A percentile compares a stretch with the other conserved stretches of the same genome.
Evolutionary conservation across 768 basidiomycete species (phyloP).

Genomic region (Polyporus arcularius): DNA sequence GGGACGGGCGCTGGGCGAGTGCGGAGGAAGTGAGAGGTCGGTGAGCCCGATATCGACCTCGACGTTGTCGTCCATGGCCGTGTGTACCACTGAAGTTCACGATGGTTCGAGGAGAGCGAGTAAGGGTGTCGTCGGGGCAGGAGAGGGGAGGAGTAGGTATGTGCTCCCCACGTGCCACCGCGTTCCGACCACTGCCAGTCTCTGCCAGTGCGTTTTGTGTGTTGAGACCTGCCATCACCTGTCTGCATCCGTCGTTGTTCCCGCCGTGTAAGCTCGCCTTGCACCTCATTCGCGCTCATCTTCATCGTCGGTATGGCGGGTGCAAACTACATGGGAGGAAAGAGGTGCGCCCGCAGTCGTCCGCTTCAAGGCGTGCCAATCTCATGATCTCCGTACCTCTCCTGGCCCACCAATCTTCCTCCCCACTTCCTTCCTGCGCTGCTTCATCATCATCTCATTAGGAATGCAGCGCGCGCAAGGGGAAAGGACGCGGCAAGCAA

Average conservation of each 20-base stretch:
- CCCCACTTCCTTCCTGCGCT: neutral
- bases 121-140: neutral
- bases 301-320: constrained; percentile 48
- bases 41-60: constrained; percentile 31
- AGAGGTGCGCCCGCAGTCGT: constrained; percentile 43
- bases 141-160: too few relatives aligned
- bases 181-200: neutral
- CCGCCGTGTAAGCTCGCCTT: neutral
- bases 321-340: constrained; percentile 79
- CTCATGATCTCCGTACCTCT: neutral
- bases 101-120: neutral
- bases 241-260: neutral
- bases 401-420: neutral
- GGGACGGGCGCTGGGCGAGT: constrained; percentile 7
- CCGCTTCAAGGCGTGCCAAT: neutral
- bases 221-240: neutral
- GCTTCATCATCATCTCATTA: constrained; percentile 25
- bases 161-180: neutral
- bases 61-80: constrained; percentile 15
- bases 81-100: neutral
- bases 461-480: constrained; percentile 60
- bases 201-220: neutral
- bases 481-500: constrained; percentile 57
- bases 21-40: constrained; percentile 19
- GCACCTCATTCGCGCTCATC: neutral